These are phyloP conservation scores for Candida ficus DNA, from an alignment of 805 yeast genomes.

Conservation along the genomic window DNA sequence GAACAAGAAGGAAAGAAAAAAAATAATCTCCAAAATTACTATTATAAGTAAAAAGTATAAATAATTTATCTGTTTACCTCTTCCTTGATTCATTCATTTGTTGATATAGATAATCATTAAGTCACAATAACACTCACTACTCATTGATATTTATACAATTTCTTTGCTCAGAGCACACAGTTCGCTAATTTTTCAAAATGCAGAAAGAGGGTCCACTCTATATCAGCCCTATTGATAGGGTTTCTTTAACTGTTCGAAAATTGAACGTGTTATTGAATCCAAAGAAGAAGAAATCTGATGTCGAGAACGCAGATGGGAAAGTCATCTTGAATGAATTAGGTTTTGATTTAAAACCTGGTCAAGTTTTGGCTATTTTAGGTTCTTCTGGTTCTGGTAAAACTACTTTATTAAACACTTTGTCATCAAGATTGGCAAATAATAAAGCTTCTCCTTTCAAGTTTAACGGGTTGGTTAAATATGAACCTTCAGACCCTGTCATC, in stretches of 20 bases:
- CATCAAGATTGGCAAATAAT: conserved; percentile 38
- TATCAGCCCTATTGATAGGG: conserved; percentile 5
- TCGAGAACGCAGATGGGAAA: conserved; percentile 16
- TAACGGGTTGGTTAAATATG: conserved; percentile 36
- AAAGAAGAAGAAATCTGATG: background rate
- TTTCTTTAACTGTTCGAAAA: conserved; percentile 7
- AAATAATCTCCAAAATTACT: no score
- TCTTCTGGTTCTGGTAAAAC: conserved; percentile 90
- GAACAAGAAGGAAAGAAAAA: no score
- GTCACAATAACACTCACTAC: no score
- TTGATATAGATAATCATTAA: no score
- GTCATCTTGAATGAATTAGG: conserved; percentile 46
- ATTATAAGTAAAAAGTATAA: no score
- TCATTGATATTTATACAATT: no score
- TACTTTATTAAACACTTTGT: conserved; percentile 62
- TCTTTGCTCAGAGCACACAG: no score
- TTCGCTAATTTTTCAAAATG: no score
- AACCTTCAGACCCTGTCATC: conserved; percentile 24
- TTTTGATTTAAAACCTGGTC: conserved; percentile 53
- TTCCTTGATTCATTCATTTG: no score
- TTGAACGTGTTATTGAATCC: conserved; percentile 8
- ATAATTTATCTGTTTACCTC: no score
- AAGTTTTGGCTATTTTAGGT: conserved; percentile 76
- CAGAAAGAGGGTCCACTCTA: no score
- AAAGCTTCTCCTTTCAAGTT: conserved; percentile 30